A percentile compares a stretch with the other conserved stretches of the same genome.
These are phyloP conservation scores for Mycena haematopus DNA, from an alignment of 768 basidiomycete genomes.

Conservation along the genomic window DNA sequence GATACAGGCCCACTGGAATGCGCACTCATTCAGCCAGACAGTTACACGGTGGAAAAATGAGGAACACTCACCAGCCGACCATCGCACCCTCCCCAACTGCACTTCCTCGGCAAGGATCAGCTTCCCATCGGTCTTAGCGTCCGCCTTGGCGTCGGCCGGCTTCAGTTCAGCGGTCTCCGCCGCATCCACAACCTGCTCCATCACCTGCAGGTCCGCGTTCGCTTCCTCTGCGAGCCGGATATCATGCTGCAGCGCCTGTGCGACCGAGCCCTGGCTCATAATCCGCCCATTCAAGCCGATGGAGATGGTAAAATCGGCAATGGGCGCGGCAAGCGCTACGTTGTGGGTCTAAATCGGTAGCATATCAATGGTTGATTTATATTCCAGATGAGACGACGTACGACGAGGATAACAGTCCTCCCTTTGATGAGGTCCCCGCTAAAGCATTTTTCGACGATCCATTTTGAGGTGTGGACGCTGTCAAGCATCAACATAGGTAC, in stretches of 20 bases:
- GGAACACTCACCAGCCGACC: constrained; percentile 32
- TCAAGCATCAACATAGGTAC: neutral
- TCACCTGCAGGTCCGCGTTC: constrained; percentile 45
- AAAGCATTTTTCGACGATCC: constrained; percentile 59
- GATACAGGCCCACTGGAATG: constrained; percentile 34
- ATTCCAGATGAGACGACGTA: constrained; percentile 4
- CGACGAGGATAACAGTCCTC: constrained; percentile 52
- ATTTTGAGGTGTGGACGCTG: constrained; percentile 55
- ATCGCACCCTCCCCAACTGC: constrained; percentile 50
- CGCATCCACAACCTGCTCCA: constrained; percentile 26
- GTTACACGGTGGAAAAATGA: neutral
- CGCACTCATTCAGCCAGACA: too few relatives aligned
- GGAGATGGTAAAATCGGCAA: constrained; percentile 54
- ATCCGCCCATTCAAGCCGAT: constrained; percentile 52
- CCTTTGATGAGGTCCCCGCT: constrained; percentile 46
- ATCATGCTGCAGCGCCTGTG: constrained; percentile 47
- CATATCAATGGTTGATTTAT: neutral
- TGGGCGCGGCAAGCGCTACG: constrained; percentile 48
- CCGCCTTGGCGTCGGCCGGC: neutral
- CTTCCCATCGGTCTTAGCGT: constrained; percentile 41
- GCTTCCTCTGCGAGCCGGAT: constrained; percentile 52
- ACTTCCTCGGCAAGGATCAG: constrained; percentile 56
- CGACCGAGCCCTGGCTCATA: constrained; percentile 47
- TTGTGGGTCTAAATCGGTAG: constrained; percentile 47
- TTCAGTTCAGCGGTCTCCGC: constrained; percentile 15